These are phyloP conservation scores for Penicillium hesseltinei DNA, from an alignment of 2,329 filamentous ascomycete species.

Conservation along the genomic window DNA sequence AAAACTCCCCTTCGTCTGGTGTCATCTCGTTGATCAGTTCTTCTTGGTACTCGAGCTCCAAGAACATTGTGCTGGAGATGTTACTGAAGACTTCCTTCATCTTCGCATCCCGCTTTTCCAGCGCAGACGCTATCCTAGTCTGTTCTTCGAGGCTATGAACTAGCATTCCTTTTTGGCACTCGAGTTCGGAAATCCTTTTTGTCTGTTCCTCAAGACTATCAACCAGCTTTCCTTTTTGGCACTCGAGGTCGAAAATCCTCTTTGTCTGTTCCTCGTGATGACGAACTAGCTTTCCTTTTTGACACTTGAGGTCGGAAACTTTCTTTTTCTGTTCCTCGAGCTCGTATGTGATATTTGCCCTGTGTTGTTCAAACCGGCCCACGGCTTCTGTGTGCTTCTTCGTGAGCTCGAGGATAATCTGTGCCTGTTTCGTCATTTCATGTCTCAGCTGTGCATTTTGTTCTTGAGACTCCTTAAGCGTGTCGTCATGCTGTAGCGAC, in stretches of 20 bases:
- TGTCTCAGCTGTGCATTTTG: not conserved
- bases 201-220: not conserved
- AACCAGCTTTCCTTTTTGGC: not conserved
- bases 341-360: not conserved
- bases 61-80: not conserved
- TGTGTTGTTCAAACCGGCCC: not conserved
- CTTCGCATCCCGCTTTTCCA: not conserved
- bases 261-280: not conserved
- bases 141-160: not conserved
- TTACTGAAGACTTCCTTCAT: not conserved
- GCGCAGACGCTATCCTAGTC: not conserved
- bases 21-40: not conserved
- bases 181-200: not conserved
- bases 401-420: not conserved
- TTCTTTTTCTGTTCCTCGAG: not conserved
- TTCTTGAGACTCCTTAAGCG: not conserved
- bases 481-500: no score
- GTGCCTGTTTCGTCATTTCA: not conserved
- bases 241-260: not conserved
- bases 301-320: not conserved
- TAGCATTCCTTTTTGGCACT: not conserved
- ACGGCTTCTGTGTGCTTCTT: not conserved
- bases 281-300: not conserved
- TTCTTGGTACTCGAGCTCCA: constrained; percentile 1
- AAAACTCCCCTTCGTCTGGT: not conserved